Base-by-base conservation (phyloP, 768 basidiomycete species). In the Rhizopogon roseolus region DNA sequence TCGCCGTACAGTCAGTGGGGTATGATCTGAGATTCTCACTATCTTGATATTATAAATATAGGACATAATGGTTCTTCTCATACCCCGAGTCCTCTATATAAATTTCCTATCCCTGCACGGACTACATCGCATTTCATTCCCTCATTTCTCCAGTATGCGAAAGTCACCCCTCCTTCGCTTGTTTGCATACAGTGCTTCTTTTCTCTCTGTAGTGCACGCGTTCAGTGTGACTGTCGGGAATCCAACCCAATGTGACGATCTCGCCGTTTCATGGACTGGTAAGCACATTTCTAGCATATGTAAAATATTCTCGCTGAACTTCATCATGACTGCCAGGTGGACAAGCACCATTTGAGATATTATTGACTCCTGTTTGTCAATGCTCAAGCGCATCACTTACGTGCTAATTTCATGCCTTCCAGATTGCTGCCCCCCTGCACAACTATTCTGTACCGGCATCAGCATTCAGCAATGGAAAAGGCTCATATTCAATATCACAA, bases 231-330 rank as follows among this genome's bases (percentile, higher is more conserved):
- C 73, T 63, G 71, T 55, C 78, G 82, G 62, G 68, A 70, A 25
- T 54, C 77, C 84, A 4, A 75, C 82, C 0, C 70, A 84, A 63
- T 91, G 88, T 62, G 86, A 81, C 57, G 64, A 78, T 62, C 67
- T 88, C 19, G 62, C 66, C 43, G 60, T 91, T 49, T 72, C 76
- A 27, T 89, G 86, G 86, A 70, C 73, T 54, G 86, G 88, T 85
- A 62, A 62, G 73, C 55, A 25, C 29, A n/a, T 32, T 10, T 36
- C 11, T 13, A 36, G 9, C 4, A 36, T 11, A 36, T 36, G 13
- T 11, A 13, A 36, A 4, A 5, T 36, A 36, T 36, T 36, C 2
- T 36, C 13, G 5, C 34, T 36, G 34, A 36, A 13, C 34, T 36
- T 36, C 10, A 36, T 3, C 13, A 13, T 29, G 29, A 36, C 50